A percentile compares a stretch with the other conserved stretches of the same genome.
Evolutionary conservation across 2,329 filamentous ascomycete genomes (phyloP).

Genomic region (Botryosphaeria agaves): DNA sequence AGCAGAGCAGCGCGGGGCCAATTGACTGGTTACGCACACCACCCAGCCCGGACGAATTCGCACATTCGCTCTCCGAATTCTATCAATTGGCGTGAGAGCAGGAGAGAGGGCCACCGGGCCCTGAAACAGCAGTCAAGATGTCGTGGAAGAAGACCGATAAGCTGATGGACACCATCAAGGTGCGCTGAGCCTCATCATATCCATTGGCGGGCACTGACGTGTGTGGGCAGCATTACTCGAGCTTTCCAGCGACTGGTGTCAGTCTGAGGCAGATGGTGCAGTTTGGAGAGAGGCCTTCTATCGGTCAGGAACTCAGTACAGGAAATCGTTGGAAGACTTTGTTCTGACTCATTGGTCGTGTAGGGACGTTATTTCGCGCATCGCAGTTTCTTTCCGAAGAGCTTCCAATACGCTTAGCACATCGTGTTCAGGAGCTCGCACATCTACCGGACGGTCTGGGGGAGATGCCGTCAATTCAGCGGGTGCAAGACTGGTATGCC

Average conservation of each 20-base stretch:
- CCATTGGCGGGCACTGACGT: too few species aligned
- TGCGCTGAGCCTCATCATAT: too few species aligned
- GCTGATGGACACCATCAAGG: slow-evolving; percentile 94
- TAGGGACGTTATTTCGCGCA: slow-evolving; percentile 88
- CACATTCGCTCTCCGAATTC: too few species aligned
- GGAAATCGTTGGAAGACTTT: too few species aligned
- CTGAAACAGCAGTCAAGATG: slow-evolving; percentile 38
- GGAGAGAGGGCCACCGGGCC: background rate
- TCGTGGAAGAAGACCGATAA: slow-evolving; percentile 82
- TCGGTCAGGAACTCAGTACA: too few species aligned
- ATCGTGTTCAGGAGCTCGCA: slow-evolving; percentile 86
- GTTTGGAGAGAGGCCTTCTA: slow-evolving; percentile 86
- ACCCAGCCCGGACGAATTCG: too few species aligned
- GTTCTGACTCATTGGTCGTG: slow-evolving; percentile 1
- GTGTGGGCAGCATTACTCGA: slow-evolving; percentile 93
- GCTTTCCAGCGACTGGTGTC: slow-evolving; percentile 89
- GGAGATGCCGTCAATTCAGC: slow-evolving; percentile 93
- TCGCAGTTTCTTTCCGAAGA: slow-evolving; percentile 98
- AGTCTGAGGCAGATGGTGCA: slow-evolving; percentile 98
- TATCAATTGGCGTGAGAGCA: background rate
- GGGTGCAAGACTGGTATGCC: slow-evolving; percentile 95
- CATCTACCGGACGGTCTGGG: slow-evolving; percentile 88
- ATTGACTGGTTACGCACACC: too few species aligned
- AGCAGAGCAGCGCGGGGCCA: too few species aligned
- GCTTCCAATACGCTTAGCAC: slow-evolving; percentile 87